These are phyloP conservation scores for Fraxinus velutina DNA, from an alignment of 305 asterid genomes.

Conservation along the genomic window DNA sequence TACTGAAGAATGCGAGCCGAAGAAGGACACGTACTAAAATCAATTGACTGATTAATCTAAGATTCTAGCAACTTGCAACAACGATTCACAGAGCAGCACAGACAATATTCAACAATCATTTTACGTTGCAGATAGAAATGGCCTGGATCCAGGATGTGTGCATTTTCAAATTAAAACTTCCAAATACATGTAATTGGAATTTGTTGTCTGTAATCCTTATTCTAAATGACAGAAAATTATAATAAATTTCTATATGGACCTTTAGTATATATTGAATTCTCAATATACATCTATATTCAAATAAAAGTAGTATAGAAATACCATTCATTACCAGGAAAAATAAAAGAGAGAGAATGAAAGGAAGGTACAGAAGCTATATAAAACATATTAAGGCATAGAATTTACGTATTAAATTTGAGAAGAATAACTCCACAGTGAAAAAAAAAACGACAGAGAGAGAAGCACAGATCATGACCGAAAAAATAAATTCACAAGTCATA, in stretches of 20 bases:
- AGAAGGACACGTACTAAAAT: background rate
- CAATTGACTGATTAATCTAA: conserved; percentile 14
- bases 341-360: background rate
- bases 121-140: background rate
- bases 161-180: conserved; percentile 1
- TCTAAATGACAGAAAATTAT: background rate
- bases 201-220: conserved; percentile 4
- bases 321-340: background rate
- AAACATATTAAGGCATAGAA: background rate
- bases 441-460: background rate
- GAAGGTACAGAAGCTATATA: background rate
- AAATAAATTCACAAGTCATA: background rate
- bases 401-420: background rate
- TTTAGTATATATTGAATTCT: background rate
- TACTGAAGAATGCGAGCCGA: background rate
- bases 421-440: background rate
- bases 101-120: background rate
- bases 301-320: background rate
- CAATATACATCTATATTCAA: background rate
- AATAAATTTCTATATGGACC: background rate
- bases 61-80: conserved; percentile 9
- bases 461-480: background rate
- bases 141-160: background rate
- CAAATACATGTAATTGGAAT: background rate
- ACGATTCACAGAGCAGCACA: background rate